phyloP scores from a whole-genome alignment of 345 rosid species.

The Acer campestre region DNA sequence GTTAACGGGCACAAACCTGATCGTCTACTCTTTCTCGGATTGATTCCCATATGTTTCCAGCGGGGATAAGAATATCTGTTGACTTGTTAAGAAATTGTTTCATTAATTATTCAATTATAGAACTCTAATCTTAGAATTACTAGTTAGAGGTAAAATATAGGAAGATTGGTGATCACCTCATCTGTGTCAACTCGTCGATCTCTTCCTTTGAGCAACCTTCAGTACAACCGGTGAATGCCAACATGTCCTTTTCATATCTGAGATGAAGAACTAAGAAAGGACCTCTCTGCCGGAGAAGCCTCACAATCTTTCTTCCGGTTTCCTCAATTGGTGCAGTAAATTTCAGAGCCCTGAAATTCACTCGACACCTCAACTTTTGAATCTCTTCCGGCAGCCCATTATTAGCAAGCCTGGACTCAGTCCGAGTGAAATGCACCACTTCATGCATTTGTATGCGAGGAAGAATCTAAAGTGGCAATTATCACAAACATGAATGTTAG shows the following conservation, averaged over 20 bases:
- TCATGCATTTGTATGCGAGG: conserved; percentile 5
- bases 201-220: conserved; percentile 30
- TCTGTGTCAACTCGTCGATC: conserved; percentile 21
- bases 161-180: conserved; percentile 23
- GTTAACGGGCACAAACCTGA: conserved; percentile 40
- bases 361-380: conserved; percentile 37
- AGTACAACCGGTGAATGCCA: conserved; percentile 55
- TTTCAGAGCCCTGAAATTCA: conserved; percentile 30
- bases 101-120: neutral
- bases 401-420: conserved; percentile 37
- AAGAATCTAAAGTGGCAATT: conserved; percentile 21
- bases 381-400: conserved; percentile 29
- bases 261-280: conserved; percentile 62
- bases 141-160: too few relatives aligned
- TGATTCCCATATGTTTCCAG: conserved; percentile 38
- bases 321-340: conserved; percentile 29
- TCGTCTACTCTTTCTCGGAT: conserved; percentile 26
- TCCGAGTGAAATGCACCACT: conserved; percentile 7
- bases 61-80: conserved; percentile 9
- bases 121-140: too few relatives aligned
- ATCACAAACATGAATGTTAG: neutral
- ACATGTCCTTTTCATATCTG: conserved; percentile 60
- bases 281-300: conserved; percentile 33
- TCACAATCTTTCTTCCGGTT: conserved; percentile 26
- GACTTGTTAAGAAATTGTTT: conserved; percentile 23